Evolutionary conservation across 805 yeast genomes (phyloP).

Genomic region (Pachysolen tannophilus): DNA sequence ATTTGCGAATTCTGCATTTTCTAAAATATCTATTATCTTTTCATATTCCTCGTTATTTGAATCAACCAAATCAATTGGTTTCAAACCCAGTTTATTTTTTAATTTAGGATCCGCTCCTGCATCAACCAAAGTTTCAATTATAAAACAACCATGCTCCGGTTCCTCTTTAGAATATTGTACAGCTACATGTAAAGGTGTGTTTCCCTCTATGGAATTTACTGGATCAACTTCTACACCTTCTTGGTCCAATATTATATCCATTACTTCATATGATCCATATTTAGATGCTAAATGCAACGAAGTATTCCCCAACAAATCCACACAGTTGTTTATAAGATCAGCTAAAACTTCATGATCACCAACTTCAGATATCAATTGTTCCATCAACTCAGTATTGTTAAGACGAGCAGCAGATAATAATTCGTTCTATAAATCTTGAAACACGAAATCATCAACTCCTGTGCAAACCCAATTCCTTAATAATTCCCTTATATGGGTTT

Average conservation of each 20-base stretch:
- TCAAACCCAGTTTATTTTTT: constrained; percentile 54
- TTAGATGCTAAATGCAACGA: constrained; percentile 77
- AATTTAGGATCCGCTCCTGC: constrained; percentile 82
- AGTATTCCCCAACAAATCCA: constrained; percentile 72
- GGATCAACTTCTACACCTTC: constrained; percentile 93
- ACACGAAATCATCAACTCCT: constrained; percentile 1
- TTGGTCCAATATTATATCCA: constrained; percentile 75
- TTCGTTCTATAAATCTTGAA: no score
- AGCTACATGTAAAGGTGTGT: constrained; percentile 86
- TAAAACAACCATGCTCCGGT: constrained; percentile 75
- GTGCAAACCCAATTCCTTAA: constrained; percentile 43
- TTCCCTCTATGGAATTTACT: constrained; percentile 57
- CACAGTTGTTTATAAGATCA: constrained; percentile 55
- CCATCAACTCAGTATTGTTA: constrained; percentile 72
- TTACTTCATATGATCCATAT: constrained; percentile 78
- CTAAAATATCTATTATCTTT: constrained; percentile 53
- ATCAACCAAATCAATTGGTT: constrained; percentile 64
- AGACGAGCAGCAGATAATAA: constrained; percentile 81
- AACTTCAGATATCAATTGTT: constrained; percentile 27
- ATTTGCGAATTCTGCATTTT: constrained; percentile 78
- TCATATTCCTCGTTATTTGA: constrained; percentile 37
- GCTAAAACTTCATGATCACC: constrained; percentile 31
- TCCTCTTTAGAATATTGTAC: constrained; percentile 71
- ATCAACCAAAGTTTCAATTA: constrained; percentile 75
- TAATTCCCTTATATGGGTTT: constrained; percentile 20